Conservation (phyloP, 805 yeast species). For the Ogataea haglerorum region DNA sequence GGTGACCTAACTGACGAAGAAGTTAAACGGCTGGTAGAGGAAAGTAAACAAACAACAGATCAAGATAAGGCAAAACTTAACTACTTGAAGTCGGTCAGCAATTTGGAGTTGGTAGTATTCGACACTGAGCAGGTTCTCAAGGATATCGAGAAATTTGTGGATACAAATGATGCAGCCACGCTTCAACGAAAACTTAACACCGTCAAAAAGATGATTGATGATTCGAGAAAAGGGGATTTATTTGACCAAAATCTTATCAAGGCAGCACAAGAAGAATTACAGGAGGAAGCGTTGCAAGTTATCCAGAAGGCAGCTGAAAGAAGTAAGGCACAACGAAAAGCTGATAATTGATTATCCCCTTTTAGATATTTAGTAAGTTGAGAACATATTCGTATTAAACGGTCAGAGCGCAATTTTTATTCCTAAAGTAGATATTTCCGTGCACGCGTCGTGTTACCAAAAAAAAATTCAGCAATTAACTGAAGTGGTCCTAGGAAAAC, state of each 20-base stretch:
- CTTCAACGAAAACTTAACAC: conserved; percentile 22
- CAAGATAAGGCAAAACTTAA: conserved; percentile 48
- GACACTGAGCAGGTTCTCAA: conserved; percentile 35
- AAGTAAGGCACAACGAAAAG: conserved; percentile 12
- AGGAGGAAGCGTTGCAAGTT: conserved; percentile 26
- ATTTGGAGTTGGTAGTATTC: conserved; percentile 34
- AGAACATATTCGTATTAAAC: too few relatives aligned
- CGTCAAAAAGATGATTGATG: conserved; percentile 29
- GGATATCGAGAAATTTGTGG: conserved; percentile 23
- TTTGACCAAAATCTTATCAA: conserved; percentile 28
- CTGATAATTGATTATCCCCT: too few relatives aligned
- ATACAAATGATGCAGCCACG: conserved; percentile 10
- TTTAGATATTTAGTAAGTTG: too few relatives aligned
- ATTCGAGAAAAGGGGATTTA: conserved; percentile 30
- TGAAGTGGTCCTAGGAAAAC: not conserved
- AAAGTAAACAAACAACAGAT: conserved; percentile 85
- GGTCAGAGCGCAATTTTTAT: not conserved
- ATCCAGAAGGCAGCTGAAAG: conserved; percentile 28
- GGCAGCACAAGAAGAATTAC: conserved; percentile 36
- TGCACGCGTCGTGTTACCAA: conserved; percentile 6
- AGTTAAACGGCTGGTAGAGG: conserved; percentile 86
- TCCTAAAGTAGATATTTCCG: conserved; percentile 5
- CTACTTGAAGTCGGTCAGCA: conserved; percentile 79
- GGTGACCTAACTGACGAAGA: conserved; percentile 89
- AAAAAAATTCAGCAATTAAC: conserved; percentile 2